Evolutionary conservation across 106 monocot genomes (phyloP).

Genomic region (Agapanthus africanus): DNA sequence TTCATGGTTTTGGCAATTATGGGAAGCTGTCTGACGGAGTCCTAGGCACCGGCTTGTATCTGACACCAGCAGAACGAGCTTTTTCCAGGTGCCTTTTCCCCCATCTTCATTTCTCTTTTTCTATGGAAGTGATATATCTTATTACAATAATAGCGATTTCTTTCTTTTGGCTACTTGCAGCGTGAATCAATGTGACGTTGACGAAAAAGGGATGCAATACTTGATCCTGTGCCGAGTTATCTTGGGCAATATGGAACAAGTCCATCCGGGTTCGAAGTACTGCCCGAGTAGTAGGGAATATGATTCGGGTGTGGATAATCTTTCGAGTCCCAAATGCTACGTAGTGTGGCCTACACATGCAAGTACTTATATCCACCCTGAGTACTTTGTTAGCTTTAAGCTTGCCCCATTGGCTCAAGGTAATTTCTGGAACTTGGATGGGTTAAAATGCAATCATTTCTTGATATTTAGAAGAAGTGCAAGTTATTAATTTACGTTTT

Average conservation of each 20-base stretch:
- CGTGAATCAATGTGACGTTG: slow-evolving; percentile 52
- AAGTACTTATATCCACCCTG: slow-evolving; percentile 26
- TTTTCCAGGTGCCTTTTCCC: slow-evolving; percentile 39
- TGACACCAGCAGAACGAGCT: slow-evolving; percentile 32
- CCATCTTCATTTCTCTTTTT: too few species aligned
- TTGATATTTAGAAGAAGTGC: not conserved
- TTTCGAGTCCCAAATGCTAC: slow-evolving; percentile 28
- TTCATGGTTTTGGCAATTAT: slow-evolving; percentile 31
- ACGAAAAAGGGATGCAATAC: slow-evolving; percentile 62
- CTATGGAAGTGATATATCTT: too few species aligned
- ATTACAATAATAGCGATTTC: too few species aligned
- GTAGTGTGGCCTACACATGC: slow-evolving; percentile 23
- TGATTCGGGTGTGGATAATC: slow-evolving; percentile 34
- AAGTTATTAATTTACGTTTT: not conserved
- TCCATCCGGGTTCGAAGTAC: slow-evolving; percentile 16
- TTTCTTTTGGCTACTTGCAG: slow-evolving; percentile 23
- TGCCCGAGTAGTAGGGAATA: slow-evolving; percentile 18
- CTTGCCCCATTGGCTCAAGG: not conserved
- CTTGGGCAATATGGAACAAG: slow-evolving; percentile 34
- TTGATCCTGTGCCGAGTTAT: slow-evolving; percentile 48
- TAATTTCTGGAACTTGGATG: not conserved
- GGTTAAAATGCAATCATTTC: not conserved
- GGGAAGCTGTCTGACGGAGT: slow-evolving; percentile 11
- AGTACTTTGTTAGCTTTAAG: slow-evolving; percentile 26
- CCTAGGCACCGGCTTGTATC: slow-evolving; percentile 29